Evolutionary conservation across 2,329 filamentous ascomycete genomes (phyloP).

Genomic region (Lecanosticta acicola): DNA sequence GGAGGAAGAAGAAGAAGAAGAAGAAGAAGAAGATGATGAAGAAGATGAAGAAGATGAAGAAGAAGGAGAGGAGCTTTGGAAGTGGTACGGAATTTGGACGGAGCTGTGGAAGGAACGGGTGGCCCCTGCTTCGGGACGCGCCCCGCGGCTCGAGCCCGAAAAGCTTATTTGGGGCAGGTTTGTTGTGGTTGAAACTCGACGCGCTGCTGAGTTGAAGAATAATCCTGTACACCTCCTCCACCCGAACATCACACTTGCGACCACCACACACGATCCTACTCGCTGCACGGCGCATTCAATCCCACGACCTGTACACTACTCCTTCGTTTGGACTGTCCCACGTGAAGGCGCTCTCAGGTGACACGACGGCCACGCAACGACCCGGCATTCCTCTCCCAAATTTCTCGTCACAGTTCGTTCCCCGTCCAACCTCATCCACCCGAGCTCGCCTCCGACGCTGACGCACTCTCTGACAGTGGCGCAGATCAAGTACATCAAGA

Average conservation of each 20-base stretch:
- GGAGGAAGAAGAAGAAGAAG: too few relatives aligned
- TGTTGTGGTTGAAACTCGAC: neutral
- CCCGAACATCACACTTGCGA: neutral
- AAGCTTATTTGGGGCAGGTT: neutral
- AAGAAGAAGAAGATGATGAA: too few relatives aligned
- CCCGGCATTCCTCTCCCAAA: neutral
- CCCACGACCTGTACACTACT: neutral
- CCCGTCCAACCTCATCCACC: constrained; percentile 2
- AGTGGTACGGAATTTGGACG: neutral
- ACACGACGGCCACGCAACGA: neutral
- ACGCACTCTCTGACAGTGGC: constrained; percentile 18
- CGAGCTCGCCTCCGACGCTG: neutral
- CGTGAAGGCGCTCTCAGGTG: neutral
- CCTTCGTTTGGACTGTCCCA: neutral
- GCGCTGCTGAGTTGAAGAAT: neutral
- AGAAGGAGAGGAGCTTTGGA: too few relatives aligned
- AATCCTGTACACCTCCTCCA: neutral
- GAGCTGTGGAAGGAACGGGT: neutral
- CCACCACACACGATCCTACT: neutral
- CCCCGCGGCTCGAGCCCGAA: neutral
- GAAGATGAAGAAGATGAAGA: too few relatives aligned
- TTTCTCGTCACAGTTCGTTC: constrained; percentile 2
- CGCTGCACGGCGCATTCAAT: neutral
- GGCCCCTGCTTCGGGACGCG: neutral
- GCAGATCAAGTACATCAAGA: constrained; percentile 29